Base-by-base conservation (phyloP, 805 yeast genomes). In the Pichia cabralensis region DNA sequence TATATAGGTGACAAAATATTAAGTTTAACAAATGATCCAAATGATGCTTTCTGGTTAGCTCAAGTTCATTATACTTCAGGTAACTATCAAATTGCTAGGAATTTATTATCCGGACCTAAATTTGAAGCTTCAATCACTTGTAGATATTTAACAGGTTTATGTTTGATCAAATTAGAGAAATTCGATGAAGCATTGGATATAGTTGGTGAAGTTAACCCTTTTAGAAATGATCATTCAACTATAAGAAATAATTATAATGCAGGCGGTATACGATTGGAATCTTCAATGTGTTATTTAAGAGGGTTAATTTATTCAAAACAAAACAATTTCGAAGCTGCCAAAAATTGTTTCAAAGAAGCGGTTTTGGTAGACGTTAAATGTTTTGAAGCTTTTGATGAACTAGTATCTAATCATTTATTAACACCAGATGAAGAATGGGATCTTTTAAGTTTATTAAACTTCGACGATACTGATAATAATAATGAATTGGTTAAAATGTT, bases 41-140 rank as follows among this genome's bases (percentile, higher is more conserved):
- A 80, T 49, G 97, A 89, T 53, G 96, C 96, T 9, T 89, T 85
- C 56, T 88, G 96, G 96, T 65, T 89, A 21, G 96, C 95, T 0
- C 96, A 89, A 60, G 94, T 82, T 5, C 76, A 80, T 53, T 84
- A 75, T 55, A 64, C 76, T 36, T 74, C 74, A 36, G 89, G 89
- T 9, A 74, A 81, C 50, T 86, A 74, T 55, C 68, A 78, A 26
- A 65, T 96, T 22, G 96, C 94, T 2, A 71, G 85, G 34, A 77
- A 76, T 42, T 56, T 88, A 27, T 64, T 89, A 15, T 58, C 74
- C 13, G 67, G 73, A 11, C 64, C 67, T 22, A 73, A 68, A 35
- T 74, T 68, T 44, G 71, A 74, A 41, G 64, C 66, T 6, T 71
- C 80, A 29, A 78, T 83, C 3, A 71, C 81, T 45, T 86, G 96